A percentile compares a stretch with the other conserved stretches of the same genome.
These are phyloP conservation scores for Pyrus pyrifolia DNA, from an alignment of 306 rosid genomes.

Conservation along the genomic window DNA sequence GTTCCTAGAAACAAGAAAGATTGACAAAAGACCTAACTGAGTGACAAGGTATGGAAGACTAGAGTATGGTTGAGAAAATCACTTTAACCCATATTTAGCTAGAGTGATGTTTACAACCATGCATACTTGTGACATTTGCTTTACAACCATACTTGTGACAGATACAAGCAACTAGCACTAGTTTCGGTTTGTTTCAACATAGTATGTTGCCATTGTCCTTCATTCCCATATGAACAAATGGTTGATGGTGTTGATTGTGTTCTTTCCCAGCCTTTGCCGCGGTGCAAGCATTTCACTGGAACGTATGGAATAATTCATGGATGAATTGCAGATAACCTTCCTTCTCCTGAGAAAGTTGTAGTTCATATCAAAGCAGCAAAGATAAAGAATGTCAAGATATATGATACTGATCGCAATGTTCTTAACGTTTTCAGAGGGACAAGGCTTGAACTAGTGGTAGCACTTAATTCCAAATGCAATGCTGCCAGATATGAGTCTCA, in stretches of 20 bases:
- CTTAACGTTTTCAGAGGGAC: conserved; percentile 73
- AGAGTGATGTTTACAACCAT: too few species aligned
- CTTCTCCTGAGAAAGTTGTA: conserved; percentile 73
- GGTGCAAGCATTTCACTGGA: conserved; percentile 78
- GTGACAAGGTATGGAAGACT: too few species aligned
- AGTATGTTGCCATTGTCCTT: not conserved
- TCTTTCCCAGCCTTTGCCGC: conserved; percentile 33
- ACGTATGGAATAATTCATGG: conserved; percentile 88
- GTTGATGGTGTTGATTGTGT: conserved; percentile 17
- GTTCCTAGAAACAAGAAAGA: too few species aligned
- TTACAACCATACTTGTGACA: too few species aligned
- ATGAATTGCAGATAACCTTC: conserved; percentile 77
- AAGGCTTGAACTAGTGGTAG: conserved; percentile 73
- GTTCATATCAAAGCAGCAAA: conserved; percentile 76
- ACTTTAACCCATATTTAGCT: too few species aligned
- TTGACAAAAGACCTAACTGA: too few species aligned
- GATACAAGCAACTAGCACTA: too few species aligned
- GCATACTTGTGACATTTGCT: too few species aligned
- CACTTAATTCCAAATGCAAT: conserved; percentile 48
- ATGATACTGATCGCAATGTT: conserved; percentile 74
- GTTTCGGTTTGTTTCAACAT: too few species aligned
- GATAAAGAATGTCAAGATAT: conserved; percentile 70
- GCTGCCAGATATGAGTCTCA: conserved; percentile 62
- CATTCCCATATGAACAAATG: conserved; percentile 6
- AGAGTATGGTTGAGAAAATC: too few species aligned